Evolutionary conservation across 1,284 basidiomycete genomes (phyloP).

Genomic region (Leucoagaricus sp.): DNA sequence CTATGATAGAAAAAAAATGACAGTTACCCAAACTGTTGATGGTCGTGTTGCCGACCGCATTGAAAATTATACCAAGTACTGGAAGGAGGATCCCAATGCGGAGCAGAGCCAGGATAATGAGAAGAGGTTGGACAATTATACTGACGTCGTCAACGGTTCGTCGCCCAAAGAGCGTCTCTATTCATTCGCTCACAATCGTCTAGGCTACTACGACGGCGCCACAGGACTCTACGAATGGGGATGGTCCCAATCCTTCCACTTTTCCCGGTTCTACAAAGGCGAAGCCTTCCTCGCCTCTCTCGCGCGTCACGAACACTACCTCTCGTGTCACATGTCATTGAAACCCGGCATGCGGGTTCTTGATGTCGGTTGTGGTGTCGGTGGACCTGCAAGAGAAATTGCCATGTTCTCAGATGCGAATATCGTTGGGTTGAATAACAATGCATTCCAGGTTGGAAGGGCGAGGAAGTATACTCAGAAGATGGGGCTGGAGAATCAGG

Average conservation of each 20-base stretch:
- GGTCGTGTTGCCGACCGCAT: conserved; percentile 84
- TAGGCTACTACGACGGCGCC: conserved; percentile 96
- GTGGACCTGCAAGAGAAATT: conserved; percentile 96
- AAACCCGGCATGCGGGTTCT: conserved; percentile 94
- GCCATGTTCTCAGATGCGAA: conserved; percentile 87
- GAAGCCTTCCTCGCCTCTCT: conserved; percentile 85
- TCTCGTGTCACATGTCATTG: conserved; percentile 82
- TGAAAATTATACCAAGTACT: conserved; percentile 91
- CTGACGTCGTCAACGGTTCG: conserved; percentile 92
- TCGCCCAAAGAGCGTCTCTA: conserved; percentile 14
- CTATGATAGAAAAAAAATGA: conserved; percentile 10
- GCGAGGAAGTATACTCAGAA: conserved; percentile 84
- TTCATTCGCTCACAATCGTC: conserved; percentile 10
- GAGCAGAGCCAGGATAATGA: conserved; percentile 73
- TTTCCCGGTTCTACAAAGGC: conserved; percentile 97
- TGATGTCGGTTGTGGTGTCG: conserved; percentile 98
- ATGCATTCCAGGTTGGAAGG: conserved; percentile 91
- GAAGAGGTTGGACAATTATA: conserved; percentile 84
- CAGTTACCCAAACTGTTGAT: conserved; percentile 45
- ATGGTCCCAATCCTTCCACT: conserved; percentile 95
- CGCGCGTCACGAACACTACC: conserved; percentile 98
- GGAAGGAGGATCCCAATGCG: conserved; percentile 84
- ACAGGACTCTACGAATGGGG: conserved; percentile 98
- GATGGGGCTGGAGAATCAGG: conserved; percentile 77
- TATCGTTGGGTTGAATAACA: conserved; percentile 95